Evolutionary conservation across 2,329 filamentous ascomycete species (phyloP), one percentile per base, ranked within the genome.

Genomic region (Colletotrichum sp.): DNA sequence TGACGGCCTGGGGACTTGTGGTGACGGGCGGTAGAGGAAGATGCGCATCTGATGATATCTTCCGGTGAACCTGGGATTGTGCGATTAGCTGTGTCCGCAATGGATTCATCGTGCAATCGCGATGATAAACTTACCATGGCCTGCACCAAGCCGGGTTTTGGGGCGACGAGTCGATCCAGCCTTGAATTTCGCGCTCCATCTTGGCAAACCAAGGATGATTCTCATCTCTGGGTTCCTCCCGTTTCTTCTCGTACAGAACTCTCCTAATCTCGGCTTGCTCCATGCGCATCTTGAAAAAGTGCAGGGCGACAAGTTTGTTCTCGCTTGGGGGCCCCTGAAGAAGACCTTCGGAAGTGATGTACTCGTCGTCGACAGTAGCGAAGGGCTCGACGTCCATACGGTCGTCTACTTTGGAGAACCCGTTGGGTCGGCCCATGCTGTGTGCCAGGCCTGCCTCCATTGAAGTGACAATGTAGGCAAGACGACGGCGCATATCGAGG

Each of bases 361-460:
- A 93, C 67, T 93, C 90, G 84, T 99, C 97, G 80, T 95, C 93
- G 49, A 95, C 93, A 3, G 93, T 89, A 78, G 95, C 92, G 81
- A 98, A 98, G 81, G 96, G 98, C 39, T 92, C 89, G 65, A 99
- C 95, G 81, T 98, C 93, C 79, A 98, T 91, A 79, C 95, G 91
- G 78, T 98, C 95, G 78, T 95, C 91, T 44, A 91, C 92, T 66
- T 95, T 96, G 16, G 95, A 95, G 79, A 98, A 96, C 34, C 94
- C 95, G 79, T 93, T 96, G 3, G 96, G 96, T 16, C 97, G 92
- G 9, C 97, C 97, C 84, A 99, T 93, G 80, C 93, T 95, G 80
- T 98, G 95, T 2, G 97, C 93, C 29, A 99, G 88, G 2, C 95
- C 96, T 78, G 94, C 94, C 82, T 99, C 97, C 92, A 98, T 96